Evolutionary conservation across 768 basidiomycete genomes (phyloP).

Genomic region (Mycena maculata): DNA sequence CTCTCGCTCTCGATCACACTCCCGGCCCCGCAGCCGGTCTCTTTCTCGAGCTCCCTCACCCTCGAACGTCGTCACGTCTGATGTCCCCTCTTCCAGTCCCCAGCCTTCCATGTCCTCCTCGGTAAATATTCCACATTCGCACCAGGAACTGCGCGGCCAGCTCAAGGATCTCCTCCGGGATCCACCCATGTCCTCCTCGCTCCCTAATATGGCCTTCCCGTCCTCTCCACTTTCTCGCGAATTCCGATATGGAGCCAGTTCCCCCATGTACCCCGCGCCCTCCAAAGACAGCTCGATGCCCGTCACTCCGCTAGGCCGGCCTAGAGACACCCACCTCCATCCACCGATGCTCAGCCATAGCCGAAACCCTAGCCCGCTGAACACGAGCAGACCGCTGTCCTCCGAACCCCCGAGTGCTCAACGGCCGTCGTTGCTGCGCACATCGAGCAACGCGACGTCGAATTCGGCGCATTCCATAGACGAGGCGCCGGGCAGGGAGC

Average conservation of each 20-base stretch:
- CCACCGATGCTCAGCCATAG: slow-evolving; percentile 19
- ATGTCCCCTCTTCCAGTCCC: slow-evolving; percentile 19
- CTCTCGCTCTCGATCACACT: slow-evolving; percentile 40
- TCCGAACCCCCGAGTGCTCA: slow-evolving; percentile 1
- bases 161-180: slow-evolving; percentile 62
- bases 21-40: slow-evolving; percentile 34
- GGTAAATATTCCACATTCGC: slow-evolving; percentile 38
- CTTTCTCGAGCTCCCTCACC: slow-evolving; percentile 30
- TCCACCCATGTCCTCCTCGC: slow-evolving; percentile 54
- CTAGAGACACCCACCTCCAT: slow-evolving; percentile 7
- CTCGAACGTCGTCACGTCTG: neutral
- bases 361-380: slow-evolving; percentile 22
- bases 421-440: slow-evolving; percentile 14
- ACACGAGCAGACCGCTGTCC: slow-evolving; percentile 10
- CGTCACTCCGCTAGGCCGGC: neutral
- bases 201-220: slow-evolving; percentile 50
- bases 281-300: slow-evolving; percentile 12
- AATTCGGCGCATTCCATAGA: neutral
- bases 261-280: slow-evolving; percentile 2
- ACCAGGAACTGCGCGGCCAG: slow-evolving; percentile 49
- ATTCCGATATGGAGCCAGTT: slow-evolving; percentile 23
- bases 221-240: slow-evolving; percentile 35
- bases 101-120: slow-evolving; percentile 36
- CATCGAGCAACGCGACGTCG: neutral
- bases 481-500: slow-evolving; percentile 45